A percentile compares a stretch with the other conserved stretches of the same genome.
These are phyloP conservation scores for Diplotaxis tenuifolia DNA, from an alignment of 345 rosid species.

Conservation along the genomic window DNA sequence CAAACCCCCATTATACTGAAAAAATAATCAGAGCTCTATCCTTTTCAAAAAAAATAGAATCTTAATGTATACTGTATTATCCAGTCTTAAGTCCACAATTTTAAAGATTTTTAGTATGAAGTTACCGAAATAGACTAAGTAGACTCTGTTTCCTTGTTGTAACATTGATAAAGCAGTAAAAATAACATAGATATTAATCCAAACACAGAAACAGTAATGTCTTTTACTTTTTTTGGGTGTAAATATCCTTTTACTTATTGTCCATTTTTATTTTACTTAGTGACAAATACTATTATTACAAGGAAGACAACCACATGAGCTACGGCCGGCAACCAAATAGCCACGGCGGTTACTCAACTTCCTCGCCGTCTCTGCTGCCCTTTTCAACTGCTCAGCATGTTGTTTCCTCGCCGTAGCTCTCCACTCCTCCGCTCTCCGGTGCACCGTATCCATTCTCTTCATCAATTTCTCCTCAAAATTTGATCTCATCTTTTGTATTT, in stretches of 20 bases:
- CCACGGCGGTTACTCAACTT: conserved; percentile 45
- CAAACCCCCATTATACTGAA: background rate
- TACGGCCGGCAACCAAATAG: conserved; percentile 39
- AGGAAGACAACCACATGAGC: conserved; percentile 77
- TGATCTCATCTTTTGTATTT: conserved; percentile 89
- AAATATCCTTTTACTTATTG: conserved; percentile 3
- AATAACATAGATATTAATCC: background rate
- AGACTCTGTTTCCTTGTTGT: background rate
- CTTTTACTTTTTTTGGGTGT: too few relatives aligned
- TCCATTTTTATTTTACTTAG: conserved; percentile 4
- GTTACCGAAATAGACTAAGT: background rate
- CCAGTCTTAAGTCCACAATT: background rate
- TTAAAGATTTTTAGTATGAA: background rate
- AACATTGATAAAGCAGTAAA: background rate
- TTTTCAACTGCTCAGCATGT: conserved; percentile 59
- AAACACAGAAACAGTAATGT: conserved; percentile 7
- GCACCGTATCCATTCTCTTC: conserved; percentile 79
- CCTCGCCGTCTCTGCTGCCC: conserved; percentile 44
- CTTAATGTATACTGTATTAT: background rate
- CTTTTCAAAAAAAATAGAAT: background rate
- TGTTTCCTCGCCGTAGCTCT: conserved; percentile 61
- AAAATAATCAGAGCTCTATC: background rate
- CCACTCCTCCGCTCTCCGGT: conserved; percentile 79
- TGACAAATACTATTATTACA: conserved; percentile 40
- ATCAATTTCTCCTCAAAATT: conserved; percentile 78